Evolutionary conservation across 1,139 yeast genomes (phyloP), one percentile per base, ranked within the genome.

Genomic region (Nematodospora anomalae): DNA sequence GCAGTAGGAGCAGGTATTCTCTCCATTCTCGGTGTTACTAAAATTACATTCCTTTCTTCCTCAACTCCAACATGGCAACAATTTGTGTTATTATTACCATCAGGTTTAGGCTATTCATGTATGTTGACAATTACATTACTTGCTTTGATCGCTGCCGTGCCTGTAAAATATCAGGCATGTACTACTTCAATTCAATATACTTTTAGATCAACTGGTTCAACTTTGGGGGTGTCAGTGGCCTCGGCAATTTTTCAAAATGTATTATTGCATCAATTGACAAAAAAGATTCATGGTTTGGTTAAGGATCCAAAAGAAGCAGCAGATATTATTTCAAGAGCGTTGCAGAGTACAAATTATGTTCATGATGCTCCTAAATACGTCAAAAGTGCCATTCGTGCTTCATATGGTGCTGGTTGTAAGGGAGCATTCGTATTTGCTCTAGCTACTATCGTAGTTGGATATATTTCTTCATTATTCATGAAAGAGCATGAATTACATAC

Each of bases 121-220:
- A 67, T 83, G 57, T 71, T 83, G 45, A 83, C 90, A 0, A 74
- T 83, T 10, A 79, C 89, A 0, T 63, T 83, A 35, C 59, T 83
- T 31, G 81, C 89, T 1, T 68, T 83, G 60, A 81, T 83, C 41
- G 80, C 88, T 0, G 73, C 79, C 1, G 79, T 72, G 7, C 84
- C 85, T 3, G 65, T 61, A 27, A 74, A 77, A 44, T 72, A 67
- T 46, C 90, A 83, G 56, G 90, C 90, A 4, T 75, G 83, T 6
- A 76, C 86, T 0, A 83, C 92, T 1, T 80, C 88, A 1, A 82
- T 83, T 42, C 87, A 83, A 48, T 83, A 83, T 55, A 80, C 86
- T 3, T 83, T 81, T 61, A 67, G 90, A 48, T 80, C 89, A 2
- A 77, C 84, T 4, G 92, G 90, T 0, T 80, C 87, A 1, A 81